A percentile compares a stretch with the other conserved stretches of the same genome.
Evolutionary conservation across 2,329 filamentous ascomycete species (phyloP).

Genomic region (Capronia epimyces): DNA sequence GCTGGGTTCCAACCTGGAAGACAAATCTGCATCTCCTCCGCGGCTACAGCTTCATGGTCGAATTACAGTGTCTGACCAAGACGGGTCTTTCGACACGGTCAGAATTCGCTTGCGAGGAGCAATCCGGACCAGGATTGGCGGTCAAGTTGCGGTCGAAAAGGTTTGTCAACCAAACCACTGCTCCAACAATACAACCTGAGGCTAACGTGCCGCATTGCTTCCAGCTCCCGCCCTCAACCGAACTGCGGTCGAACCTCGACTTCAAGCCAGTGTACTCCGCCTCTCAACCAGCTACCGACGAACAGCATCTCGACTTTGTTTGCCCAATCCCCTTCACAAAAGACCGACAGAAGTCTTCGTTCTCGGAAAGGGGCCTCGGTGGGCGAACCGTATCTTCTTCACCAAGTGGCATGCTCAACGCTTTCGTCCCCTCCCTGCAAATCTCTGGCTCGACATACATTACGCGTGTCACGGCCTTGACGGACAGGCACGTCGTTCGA

Average conservation of each 20-base stretch:
- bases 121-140: constrained; percentile 15
- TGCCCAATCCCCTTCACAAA: constrained; percentile 10
- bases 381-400: not conserved
- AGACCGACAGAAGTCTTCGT: not conserved
- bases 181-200: not conserved
- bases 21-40: constrained; percentile 5
- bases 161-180: not conserved
- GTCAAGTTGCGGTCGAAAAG: constrained; percentile 13
- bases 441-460: constrained; percentile 20
- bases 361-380: not conserved
- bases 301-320: constrained; percentile 21
- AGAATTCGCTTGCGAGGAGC: constrained; percentile 16
- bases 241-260: constrained; percentile 11
- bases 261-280: constrained; percentile 21
- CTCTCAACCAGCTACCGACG: constrained; percentile 9
- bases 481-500: constrained; percentile 17
- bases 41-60: constrained; percentile 16
- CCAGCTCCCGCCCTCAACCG: constrained; percentile 10
- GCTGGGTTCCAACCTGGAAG: not conserved
- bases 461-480: constrained; percentile 20
- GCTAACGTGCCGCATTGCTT: not conserved
- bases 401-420: not conserved
- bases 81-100: constrained; percentile 19
- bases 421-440: constrained; percentile 18
- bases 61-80: constrained; percentile 13